A percentile compares a stretch with the other conserved stretches of the same genome.
Conservation (phyloP, 2,329 filamentous ascomycete species). For the Cytospora schulzeri region DNA sequence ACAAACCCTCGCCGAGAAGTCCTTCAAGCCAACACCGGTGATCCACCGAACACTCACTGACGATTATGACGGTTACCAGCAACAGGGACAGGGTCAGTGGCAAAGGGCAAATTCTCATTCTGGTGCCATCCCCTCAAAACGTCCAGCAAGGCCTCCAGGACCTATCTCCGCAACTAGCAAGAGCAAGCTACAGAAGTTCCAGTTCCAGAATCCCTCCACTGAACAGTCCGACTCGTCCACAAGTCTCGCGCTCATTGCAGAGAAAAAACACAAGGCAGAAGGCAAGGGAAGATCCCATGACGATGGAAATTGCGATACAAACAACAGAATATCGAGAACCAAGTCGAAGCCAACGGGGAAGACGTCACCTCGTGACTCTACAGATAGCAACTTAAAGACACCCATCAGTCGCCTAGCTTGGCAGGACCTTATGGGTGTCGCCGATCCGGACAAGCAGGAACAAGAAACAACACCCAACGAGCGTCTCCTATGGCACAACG, state of each 20-base stretch:
- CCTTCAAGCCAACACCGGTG: neutral
- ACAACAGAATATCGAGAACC: conserved; percentile 30
- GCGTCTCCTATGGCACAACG: conserved; percentile 62
- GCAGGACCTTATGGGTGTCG: conserved; percentile 58
- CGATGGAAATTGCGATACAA: conserved; percentile 26
- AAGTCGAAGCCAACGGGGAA: conserved; percentile 7
- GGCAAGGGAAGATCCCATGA: conserved; percentile 16
- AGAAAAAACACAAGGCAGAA: neutral
- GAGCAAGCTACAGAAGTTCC: conserved; percentile 60
- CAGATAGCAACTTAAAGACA: conserved; percentile 37
- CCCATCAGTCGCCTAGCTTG: conserved; percentile 57
- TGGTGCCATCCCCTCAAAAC: conserved; percentile 40
- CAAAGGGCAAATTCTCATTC: conserved; percentile 56
- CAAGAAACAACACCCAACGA: conserved; percentile 60
- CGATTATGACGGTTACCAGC: neutral
- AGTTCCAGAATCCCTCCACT: conserved; percentile 48
- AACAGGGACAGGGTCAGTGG: conserved; percentile 50
- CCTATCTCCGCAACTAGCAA: conserved; percentile 61
- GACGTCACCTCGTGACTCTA: conserved; percentile 6
- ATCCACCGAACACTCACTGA: neutral
- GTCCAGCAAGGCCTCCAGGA: conserved; percentile 38
- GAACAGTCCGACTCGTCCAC: conserved; percentile 16
- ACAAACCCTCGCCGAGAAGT: neutral
- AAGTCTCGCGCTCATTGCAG: neutral
- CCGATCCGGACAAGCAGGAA: conserved; percentile 46